These are phyloP conservation scores for Leucocoprinus birnbaumii DNA, from an alignment of 768 basidiomycete genomes.

Conservation along the genomic window DNA sequence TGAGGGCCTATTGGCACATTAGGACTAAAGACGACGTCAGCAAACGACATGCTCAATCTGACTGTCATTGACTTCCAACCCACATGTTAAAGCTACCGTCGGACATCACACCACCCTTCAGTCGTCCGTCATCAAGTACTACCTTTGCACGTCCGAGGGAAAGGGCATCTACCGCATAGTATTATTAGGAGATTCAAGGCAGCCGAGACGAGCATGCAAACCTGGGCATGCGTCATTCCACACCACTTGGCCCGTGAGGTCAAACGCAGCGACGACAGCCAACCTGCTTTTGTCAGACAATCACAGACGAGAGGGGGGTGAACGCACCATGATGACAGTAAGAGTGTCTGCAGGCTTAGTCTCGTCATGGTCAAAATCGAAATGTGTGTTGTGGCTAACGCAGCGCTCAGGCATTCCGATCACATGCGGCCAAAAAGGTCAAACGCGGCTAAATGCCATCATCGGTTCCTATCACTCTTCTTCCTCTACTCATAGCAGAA, in stretches of 20 bases:
- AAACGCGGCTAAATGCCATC: not conserved
- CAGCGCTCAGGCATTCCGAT: not conserved
- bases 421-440: not conserved
- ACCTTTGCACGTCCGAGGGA: conserved; percentile 56
- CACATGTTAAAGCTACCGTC: conserved; percentile 71
- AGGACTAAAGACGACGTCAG: conserved; percentile 38
- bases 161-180: conserved; percentile 23
- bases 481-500: conserved; percentile 32
- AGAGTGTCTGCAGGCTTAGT: conserved; percentile 19
- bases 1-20: conserved; percentile 70
- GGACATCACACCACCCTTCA: conserved; percentile 48
- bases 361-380: conserved; percentile 16
- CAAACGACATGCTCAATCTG: not conserved
- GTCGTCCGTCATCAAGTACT: conserved; percentile 55
- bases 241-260: conserved; percentile 58
- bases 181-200: not conserved
- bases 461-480: not conserved
- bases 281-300: conserved; percentile 18
- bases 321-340: conserved; percentile 27
- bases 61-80: conserved; percentile 18
- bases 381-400: not conserved
- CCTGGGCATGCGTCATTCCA: conserved; percentile 75
- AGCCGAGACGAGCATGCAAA: conserved; percentile 24
- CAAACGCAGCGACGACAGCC: conserved; percentile 39
- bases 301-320: not conserved